phyloP scores from a whole-genome alignment of 2,329 filamentous ascomycete species.

The Fusarium phyllophilum region DNA sequence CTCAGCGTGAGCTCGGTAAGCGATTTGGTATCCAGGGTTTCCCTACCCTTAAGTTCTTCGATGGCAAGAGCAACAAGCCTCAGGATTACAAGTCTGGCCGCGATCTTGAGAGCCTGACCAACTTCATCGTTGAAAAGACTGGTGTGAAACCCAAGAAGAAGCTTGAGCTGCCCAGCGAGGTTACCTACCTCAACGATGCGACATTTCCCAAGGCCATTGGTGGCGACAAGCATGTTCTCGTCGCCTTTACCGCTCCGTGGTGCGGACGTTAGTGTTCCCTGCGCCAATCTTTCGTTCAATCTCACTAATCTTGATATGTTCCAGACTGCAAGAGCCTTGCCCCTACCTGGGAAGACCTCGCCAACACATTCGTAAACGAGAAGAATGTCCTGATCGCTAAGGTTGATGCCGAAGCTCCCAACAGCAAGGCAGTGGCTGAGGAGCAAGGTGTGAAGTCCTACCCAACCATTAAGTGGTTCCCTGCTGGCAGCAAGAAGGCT shows the following conservation, averaged over 20 bases:
- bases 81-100: conserved; percentile 87
- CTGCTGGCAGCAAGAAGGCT: conserved; percentile 79
- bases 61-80: conserved; percentile 89
- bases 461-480: conserved; percentile 98
- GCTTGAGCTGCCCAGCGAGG: conserved; percentile 75
- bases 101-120: conserved; percentile 84
- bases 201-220: conserved; percentile 83
- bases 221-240: conserved; percentile 86
- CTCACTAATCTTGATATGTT: conserved; percentile 25
- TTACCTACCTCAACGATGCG: conserved; percentile 82
- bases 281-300: background rate
- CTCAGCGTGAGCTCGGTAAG: conserved; percentile 84
- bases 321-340: conserved; percentile 96
- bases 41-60: conserved; percentile 97
- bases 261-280: conserved; percentile 83
- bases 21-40: conserved; percentile 92
- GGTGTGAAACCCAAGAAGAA: conserved; percentile 83
- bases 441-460: conserved; percentile 85
- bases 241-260: conserved; percentile 98
- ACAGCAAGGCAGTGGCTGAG: conserved; percentile 80
- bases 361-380: conserved; percentile 82
- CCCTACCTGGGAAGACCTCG: conserved; percentile 88
- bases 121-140: conserved; percentile 88
- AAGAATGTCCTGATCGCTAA: conserved; percentile 87
- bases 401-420: conserved; percentile 90